A percentile compares a stretch with the other conserved stretches of the same genome.
Evolutionary conservation across 352 stramenopile genomes (phyloP).

Genomic region (Phytophthora foliorum): DNA sequence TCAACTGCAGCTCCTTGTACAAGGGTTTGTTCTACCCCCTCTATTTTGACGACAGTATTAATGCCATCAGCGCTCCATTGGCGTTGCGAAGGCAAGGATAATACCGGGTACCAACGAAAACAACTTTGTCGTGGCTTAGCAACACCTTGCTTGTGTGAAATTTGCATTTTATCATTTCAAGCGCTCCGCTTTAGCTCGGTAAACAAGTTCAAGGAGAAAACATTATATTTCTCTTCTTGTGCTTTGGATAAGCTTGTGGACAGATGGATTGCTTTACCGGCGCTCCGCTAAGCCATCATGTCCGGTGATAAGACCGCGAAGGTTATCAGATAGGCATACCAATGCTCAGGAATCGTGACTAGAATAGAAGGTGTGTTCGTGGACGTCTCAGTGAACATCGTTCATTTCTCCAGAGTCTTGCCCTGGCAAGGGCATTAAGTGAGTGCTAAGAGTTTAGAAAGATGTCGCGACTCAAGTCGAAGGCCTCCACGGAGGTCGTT

Average conservation of each 20-base stretch:
- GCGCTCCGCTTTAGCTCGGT: too few relatives aligned
- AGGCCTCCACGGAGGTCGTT: constrained; percentile 1
- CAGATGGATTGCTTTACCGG: too few relatives aligned
- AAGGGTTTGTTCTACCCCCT: constrained; percentile 14
- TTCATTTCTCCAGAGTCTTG: neutral
- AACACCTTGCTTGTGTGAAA: neutral
- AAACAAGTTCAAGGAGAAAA: too few relatives aligned
- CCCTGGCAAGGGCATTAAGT: neutral
- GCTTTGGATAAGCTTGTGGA: too few relatives aligned
- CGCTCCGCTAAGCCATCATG: too few relatives aligned
- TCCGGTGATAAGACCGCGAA: neutral
- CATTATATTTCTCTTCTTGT: too few relatives aligned
- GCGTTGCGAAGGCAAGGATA: neutral
- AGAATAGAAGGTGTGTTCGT: neutral
- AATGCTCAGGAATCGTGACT: neutral
- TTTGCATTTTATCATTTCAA: too few relatives aligned
- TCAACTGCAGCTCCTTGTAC: neutral
- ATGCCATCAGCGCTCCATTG: constrained; percentile 10
- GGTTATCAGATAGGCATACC: constrained; percentile 13
- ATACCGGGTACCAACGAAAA: too few relatives aligned
- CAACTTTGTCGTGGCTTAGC: too few relatives aligned
- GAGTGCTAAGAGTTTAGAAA: neutral
- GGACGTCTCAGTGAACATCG: neutral
- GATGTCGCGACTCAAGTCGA: neutral
- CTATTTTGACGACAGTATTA: constrained; percentile 22